Evolutionary conservation across 495 filamentous ascomycete genomes (phyloP).

Genomic region (Penicillium diatomitis): DNA sequence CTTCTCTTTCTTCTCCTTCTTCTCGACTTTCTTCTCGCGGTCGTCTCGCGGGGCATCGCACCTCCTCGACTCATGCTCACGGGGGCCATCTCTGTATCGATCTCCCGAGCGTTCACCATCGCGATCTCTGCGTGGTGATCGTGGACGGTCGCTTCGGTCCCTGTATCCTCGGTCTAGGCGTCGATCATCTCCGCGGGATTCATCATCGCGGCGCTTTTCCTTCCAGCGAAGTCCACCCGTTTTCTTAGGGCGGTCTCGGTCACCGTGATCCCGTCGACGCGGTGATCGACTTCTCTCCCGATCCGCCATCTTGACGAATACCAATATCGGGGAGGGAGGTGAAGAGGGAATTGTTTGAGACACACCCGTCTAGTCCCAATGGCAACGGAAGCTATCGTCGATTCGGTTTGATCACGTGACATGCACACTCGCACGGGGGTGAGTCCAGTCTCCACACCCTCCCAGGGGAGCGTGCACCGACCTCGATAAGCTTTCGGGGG

Average conservation of each 20-base stretch:
- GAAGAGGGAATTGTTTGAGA: conserved; percentile 8
- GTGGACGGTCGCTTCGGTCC: conserved; percentile 24
- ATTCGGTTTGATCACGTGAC: conserved; percentile 17
- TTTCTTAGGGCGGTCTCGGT: conserved; percentile 23
- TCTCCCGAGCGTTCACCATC: conserved; percentile 16
- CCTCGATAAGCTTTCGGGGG: background rate
- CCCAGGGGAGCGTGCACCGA: too few species aligned
- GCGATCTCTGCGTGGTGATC: conserved; percentile 26
- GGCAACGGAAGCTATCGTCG: conserved; percentile 6
- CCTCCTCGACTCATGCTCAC: conserved; percentile 10
- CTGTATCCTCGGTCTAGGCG: conserved; percentile 49
- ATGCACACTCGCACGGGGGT: too few species aligned
- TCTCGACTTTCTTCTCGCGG: conserved; percentile 24
- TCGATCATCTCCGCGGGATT: conserved; percentile 35
- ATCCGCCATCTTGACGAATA: conserved; percentile 21
- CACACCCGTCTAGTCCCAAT: conserved; percentile 8
- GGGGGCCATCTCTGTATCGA: conserved; percentile 16
- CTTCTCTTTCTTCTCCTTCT: conserved; percentile 35
- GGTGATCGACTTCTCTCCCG: conserved; percentile 32
- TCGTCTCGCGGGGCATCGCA: conserved; percentile 19
- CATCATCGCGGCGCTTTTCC: conserved; percentile 46
- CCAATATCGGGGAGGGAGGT: conserved; percentile 2
- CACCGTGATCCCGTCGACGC: conserved; percentile 14
- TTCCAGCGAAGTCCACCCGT: conserved; percentile 57
- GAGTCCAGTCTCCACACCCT: too few species aligned